Conservation (phyloP, 208 protist genomes). For the Acanthamoeba royreba region DNA sequence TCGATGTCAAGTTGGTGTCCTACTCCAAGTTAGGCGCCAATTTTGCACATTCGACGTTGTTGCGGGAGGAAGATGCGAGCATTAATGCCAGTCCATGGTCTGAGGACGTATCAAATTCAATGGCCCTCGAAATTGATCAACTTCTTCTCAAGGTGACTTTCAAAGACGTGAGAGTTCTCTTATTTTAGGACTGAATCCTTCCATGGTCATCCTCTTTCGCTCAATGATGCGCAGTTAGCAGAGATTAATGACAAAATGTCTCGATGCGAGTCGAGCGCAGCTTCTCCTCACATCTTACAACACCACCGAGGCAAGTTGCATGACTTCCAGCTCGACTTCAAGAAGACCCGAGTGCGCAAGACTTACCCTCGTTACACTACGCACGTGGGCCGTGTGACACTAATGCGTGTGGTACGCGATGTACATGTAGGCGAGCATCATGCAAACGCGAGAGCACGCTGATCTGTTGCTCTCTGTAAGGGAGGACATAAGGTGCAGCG, state of each 20-base stretch:
- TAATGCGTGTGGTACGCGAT: neutral
- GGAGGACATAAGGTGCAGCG: neutral
- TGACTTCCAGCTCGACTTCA: neutral
- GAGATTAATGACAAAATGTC: constrained; percentile 17
- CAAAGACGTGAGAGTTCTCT: neutral
- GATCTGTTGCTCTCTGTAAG: constrained; percentile 17
- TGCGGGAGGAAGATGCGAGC: neutral
- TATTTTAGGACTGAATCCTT: neutral
- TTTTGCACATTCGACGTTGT: constrained; percentile 9
- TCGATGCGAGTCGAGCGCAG: neutral
- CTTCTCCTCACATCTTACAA: neutral
- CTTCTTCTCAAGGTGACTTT: neutral
- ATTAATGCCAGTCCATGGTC: neutral
- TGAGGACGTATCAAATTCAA: constrained; percentile 13
- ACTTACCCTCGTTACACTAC: neutral
- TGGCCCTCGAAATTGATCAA: constrained; percentile 24
- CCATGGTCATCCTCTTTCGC: neutral
- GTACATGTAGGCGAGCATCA: neutral
- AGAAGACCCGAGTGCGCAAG: neutral
- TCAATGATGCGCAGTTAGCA: neutral
- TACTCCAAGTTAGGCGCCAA: constrained; percentile 16
- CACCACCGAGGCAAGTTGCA: neutral
- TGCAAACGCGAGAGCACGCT: constrained; percentile 14
- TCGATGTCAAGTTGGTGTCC: constrained; percentile 16
- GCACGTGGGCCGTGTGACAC: neutral